A percentile compares a stretch with the other conserved stretches of the same genome.
Conservation (phyloP, 1,284 basidiomycete genomes). For the Trichosporon ovoides region DNA sequence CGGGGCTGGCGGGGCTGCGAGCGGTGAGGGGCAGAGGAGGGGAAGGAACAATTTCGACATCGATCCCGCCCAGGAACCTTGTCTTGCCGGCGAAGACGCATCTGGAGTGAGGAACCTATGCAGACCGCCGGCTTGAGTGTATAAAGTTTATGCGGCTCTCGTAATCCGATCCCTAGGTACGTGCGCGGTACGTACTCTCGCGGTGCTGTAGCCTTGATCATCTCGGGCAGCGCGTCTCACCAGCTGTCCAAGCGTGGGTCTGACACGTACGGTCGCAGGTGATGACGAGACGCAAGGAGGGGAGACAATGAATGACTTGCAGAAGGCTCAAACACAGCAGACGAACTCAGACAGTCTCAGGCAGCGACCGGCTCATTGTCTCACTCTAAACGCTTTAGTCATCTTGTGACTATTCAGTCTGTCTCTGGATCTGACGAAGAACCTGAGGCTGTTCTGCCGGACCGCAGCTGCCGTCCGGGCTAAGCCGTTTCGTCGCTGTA, state of each 20-base stretch:
- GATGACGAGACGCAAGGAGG: no score
- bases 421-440: no score
- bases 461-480: neutral
- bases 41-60: neutral
- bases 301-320: no score
- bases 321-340: no score
- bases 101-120: neutral
- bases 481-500: neutral
- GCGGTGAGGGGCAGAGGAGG: neutral
- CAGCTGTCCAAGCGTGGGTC: no score
- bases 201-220: no score
- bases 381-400: no score
- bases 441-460: neutral
- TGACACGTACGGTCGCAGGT: no score
- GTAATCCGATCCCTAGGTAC: neutral
- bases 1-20: neutral
- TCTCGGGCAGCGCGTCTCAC: neutral
- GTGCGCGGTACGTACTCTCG: neutral
- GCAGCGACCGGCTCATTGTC: neutral
- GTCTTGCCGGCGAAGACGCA: neutral
- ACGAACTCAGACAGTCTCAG: no score
- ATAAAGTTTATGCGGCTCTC: neutral
- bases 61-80: slow-evolving; percentile 2
- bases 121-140: neutral
- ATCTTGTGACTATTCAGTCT: no score